Base-by-base conservation (phyloP, 1,139 yeast species). In the Candida glucosophila region DNA sequence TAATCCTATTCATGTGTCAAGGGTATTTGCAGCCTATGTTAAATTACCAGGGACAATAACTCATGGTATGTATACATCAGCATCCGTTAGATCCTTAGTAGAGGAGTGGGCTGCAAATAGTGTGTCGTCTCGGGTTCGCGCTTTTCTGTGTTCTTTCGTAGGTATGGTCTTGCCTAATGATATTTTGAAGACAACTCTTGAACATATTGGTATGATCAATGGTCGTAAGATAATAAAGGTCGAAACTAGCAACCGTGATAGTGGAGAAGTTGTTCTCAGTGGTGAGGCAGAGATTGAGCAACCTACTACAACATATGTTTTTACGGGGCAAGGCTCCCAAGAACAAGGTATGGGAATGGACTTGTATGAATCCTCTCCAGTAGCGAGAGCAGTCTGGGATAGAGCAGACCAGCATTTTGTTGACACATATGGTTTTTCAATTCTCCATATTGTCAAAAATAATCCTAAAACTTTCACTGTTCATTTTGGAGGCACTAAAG, bases 301-400 rank as follows among this genome's bases (percentile, higher is more conserved):
- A 63, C 98, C 99, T 26, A 80, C 79, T 32, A 83, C 98, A 25
- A 80, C 98, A 12, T 90, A 82, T 53, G 95, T 90, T 33, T 90
- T 92, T 65, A 90, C 99, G 41, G 99, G 98, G 54, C 99, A 90
- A 70, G 99, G 99, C 55, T 88, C 98, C 33, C 98, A 90, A 64
- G 98, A 92, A 59, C 98, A 92, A 67, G 97, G 97, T 53, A 90
- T 90, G 99, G 98, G 99, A 67, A 90, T 90, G 99, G 98, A 92
- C 58, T 72, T 90, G 52, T 90, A 90, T 59, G 78, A 77, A 39
- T 71, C 85, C 26, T 82, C 95, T 29, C 85, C 74, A 22, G 96
- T 92, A 53, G 98, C 99, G 32, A 78, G 77, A 48, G 76, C 74
- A 37, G 97, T 90, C 36, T 90, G 99, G 98, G 97, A 90, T 57